phyloP scores from a whole-genome alignment of 2,329 filamentous ascomycete genomes.

The Dactylellina haptotyla region DNA sequence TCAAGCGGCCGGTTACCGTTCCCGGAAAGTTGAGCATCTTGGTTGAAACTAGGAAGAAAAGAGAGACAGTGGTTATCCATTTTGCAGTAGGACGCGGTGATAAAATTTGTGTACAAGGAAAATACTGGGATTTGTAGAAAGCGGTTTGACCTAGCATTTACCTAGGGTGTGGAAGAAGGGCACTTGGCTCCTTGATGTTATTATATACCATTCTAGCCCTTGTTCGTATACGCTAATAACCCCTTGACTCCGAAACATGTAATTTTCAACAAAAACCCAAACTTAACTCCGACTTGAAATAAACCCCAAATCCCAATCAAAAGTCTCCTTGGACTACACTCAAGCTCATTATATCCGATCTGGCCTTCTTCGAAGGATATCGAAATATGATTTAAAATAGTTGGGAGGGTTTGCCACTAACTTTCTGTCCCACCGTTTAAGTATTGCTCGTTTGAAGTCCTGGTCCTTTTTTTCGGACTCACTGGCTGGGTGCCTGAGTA shows the following conservation, averaged over 20 bases:
- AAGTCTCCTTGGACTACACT: background rate
- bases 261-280: too few species aligned
- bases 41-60: background rate
- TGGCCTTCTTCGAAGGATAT: background rate
- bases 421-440: constrained; percentile 20
- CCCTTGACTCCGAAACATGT: background rate
- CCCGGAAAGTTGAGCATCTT: constrained; percentile 17
- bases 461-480: background rate
- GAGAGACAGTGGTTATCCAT: background rate
- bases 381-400: constrained; percentile 23
- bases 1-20: constrained; percentile 32
- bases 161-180: too few species aligned
- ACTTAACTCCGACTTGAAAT: too few species aligned
- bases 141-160: too few species aligned
- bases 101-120: constrained; percentile 40
- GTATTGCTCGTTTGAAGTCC: background rate
- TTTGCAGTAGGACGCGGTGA: constrained; percentile 27
- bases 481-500: background rate
- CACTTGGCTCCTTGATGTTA: too few species aligned
- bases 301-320: too few species aligned
- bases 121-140: constrained; percentile 11
- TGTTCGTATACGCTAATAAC: too few species aligned
- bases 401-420: constrained; percentile 12
- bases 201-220: too few species aligned
- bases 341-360: background rate